Conservation (phyloP, 352 stramenopile genomes). For the Plasmopara muralis region DNA sequence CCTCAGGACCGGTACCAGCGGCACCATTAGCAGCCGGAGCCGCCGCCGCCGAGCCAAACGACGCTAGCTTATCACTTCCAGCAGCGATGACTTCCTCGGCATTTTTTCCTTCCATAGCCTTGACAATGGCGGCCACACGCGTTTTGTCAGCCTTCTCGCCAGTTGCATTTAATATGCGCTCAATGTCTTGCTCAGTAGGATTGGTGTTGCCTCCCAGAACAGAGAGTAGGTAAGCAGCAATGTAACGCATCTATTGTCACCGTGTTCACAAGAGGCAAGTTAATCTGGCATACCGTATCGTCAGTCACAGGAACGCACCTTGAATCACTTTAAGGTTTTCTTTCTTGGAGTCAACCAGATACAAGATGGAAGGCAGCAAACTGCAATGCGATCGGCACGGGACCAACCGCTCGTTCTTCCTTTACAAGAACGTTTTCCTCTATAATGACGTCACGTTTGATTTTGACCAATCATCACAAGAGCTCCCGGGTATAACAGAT, state of each 20-base stretch:
- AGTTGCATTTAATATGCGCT: slow-evolving; percentile 86
- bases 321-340: slow-evolving; percentile 90
- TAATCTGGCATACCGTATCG: background rate
- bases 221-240: slow-evolving; percentile 95
- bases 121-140: slow-evolving; percentile 63
- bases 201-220: slow-evolving; percentile 89
- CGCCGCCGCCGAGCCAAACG: slow-evolving; percentile 59
- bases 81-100: slow-evolving; percentile 79
- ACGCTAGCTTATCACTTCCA: slow-evolving; percentile 75
- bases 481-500: too few species aligned
- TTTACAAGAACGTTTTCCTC: slow-evolving; percentile 32
- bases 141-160: slow-evolving; percentile 83
- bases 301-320: slow-evolving; percentile 37
- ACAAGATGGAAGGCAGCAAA: slow-evolving; percentile 59
- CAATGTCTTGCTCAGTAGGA: slow-evolving; percentile 88
- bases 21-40: slow-evolving; percentile 45
- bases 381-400: slow-evolving; percentile 13
- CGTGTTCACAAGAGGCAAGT: slow-evolving; percentile 11
- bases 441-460: background rate
- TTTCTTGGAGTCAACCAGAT: slow-evolving; percentile 82
- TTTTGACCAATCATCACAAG: too few species aligned
- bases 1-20: slow-evolving; percentile 39
- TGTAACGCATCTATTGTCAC: slow-evolving; percentile 90
- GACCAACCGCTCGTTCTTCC: slow-evolving; percentile 41
- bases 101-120: slow-evolving; percentile 78